Conservation (phyloP, 305 asterid species). For the Striga hermonthica region DNA sequence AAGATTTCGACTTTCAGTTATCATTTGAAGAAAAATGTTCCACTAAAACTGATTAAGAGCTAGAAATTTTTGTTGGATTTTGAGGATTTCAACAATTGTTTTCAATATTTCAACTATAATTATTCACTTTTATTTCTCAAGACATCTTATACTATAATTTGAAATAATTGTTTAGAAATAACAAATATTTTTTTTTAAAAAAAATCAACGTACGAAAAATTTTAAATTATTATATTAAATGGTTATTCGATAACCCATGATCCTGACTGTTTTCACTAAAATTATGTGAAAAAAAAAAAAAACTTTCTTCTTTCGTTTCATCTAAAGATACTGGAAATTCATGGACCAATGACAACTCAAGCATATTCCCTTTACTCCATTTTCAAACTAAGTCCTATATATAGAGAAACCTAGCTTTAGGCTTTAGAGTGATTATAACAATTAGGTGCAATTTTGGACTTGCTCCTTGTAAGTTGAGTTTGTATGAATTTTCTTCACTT, state of each 20-base stretch:
- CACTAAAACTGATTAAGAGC: too few relatives aligned
- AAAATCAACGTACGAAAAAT: too few relatives aligned
- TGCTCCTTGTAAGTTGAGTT: background rate
- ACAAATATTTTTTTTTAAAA: too few relatives aligned
- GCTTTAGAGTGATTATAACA: background rate
- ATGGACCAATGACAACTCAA: constrained; percentile 20
- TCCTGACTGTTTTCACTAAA: constrained; percentile 30
- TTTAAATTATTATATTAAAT: background rate
- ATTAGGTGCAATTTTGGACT: background rate
- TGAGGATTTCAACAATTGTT: too few relatives aligned
- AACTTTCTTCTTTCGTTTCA: background rate
- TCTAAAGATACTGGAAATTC: constrained; percentile 31
- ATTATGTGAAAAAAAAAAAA: constrained; percentile 13
- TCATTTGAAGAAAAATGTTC: too few relatives aligned
- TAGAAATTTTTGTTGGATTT: too few relatives aligned
- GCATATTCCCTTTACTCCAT: background rate
- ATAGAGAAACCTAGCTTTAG: constrained; percentile 11
- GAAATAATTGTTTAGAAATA: too few relatives aligned
- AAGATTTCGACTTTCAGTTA: too few relatives aligned
- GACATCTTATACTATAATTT: too few relatives aligned
- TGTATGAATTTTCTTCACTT: background rate
- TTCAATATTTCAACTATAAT: too few relatives aligned
- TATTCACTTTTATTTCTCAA: too few relatives aligned
- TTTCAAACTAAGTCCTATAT: constrained; percentile 29
- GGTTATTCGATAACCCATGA: background rate